These are phyloP conservation scores for Haemoproteus tartakovskyi DNA, from an alignment of 169 alveolate genomes.

Conservation along the genomic window DNA sequence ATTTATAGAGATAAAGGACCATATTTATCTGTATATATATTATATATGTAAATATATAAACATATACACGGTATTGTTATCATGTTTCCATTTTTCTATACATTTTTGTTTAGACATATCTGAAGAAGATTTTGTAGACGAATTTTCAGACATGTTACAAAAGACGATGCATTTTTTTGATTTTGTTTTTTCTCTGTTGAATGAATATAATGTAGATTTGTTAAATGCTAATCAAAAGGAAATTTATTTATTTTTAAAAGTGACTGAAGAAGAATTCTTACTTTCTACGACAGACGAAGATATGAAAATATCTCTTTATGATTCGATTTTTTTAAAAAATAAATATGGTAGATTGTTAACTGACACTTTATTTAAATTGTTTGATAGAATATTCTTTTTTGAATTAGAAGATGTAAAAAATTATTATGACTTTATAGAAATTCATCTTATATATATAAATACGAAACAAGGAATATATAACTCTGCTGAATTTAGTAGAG, in stretches of 20 bases:
- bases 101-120: not conserved
- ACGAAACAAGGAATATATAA: conserved; percentile 24
- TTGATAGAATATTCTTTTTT: conserved; percentile 1
- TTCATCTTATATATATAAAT: conserved; percentile 32
- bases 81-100: not conserved
- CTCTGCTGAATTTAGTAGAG: conserved; percentile 26
- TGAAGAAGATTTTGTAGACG: not conserved
- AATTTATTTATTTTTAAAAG: conserved; percentile 31
- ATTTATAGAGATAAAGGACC: too few species aligned
- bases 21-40: too few species aligned
- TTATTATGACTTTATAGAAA: conserved; percentile 35
- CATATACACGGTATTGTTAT: not conserved
- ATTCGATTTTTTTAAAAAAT: conserved; percentile 32
- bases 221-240: conserved; percentile 22
- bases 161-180: conserved; percentile 14
- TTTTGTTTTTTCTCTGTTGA: conserved; percentile 5
- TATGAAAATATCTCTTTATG: conserved; percentile 13
- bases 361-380: conserved; percentile 18
- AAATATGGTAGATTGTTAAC: conserved; percentile 30
- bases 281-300: conserved; percentile 6
- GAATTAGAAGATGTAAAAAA: not conserved
- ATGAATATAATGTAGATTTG: conserved; percentile 7
- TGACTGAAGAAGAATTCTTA: conserved; percentile 11
- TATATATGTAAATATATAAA: too few species aligned
- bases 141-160: not conserved